phyloP scores from a whole-genome alignment of 345 rosid species.

The Bruguiera parviflora region DNA sequence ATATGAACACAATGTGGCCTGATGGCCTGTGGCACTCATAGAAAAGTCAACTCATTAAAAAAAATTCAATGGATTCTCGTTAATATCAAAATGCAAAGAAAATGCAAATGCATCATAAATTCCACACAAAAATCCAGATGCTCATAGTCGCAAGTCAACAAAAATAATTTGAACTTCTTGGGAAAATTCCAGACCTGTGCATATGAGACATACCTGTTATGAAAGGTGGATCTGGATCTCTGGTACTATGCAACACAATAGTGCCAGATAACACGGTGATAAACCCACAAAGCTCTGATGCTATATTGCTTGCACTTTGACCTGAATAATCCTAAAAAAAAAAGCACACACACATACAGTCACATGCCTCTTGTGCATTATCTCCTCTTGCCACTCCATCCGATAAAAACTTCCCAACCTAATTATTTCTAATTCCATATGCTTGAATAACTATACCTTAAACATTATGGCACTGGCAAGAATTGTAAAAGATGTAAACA shows the following conservation, averaged over 20 bases:
- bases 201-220: constrained; percentile 44
- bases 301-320: constrained; percentile 69
- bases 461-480: constrained; percentile 81
- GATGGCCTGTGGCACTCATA: too few species aligned
- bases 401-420: not conserved
- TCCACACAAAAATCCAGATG: not conserved
- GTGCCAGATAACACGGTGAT: constrained; percentile 72
- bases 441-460: constrained; percentile 42
- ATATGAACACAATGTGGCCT: too few species aligned
- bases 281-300: constrained; percentile 75
- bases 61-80: too few species aligned
- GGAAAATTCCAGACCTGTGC: not conserved
- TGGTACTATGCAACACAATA: constrained; percentile 59
- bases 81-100: not conserved
- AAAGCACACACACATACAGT: not conserved
- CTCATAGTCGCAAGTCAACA: not conserved
- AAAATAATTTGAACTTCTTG: not conserved
- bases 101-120: not conserved
- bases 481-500: constrained; percentile 73
- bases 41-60: too few species aligned
- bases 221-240: constrained; percentile 59
- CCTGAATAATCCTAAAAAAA: constrained; percentile 61
- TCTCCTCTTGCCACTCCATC: not conserved
- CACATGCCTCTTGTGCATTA: not conserved
- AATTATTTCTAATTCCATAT: not conserved